Evolutionary conservation across 1,284 basidiomycete species (phyloP), one percentile per base, ranked within the genome.

Genomic region (Inonotus obliquus): DNA sequence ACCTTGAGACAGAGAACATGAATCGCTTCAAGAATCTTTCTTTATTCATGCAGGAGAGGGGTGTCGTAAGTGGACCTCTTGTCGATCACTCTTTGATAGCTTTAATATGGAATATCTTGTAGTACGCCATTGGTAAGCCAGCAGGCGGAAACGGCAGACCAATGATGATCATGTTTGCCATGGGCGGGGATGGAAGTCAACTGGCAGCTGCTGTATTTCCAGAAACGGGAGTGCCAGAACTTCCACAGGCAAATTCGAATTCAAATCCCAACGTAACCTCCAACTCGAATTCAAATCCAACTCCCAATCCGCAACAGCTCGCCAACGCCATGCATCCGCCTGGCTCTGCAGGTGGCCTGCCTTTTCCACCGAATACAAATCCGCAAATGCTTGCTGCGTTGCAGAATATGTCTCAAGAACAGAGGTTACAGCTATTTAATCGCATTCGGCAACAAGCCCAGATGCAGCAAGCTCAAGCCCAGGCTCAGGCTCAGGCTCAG

Each of bases 41-140:
- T 21, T 49, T 10, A 17, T 4, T 49, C 13, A 17, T 49, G n/a
- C 48, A 25, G 10, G 27, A 49, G 3, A 29, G 27, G 11, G 25
- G 25, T 49, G 23, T 25, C 23, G 48, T 58, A 9, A 9, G 25
- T 29, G 17, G 41, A 44, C 41, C 7, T 17, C n/a, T 7, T 44
- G n/a, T n/a, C 4, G 41, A 44, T 17, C 4, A 17, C 17, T 21
- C 7, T n/a, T 32, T 9, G 32, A n/a, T 44, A 1, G 17, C 57
- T 10, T 23, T 47, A 44, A 58, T 2, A 57, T 49, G 25, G 14
- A 7, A 3, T 14, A 37, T 17, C 41, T 47, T 47, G 10, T 63
- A 89, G 86, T 88, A 79, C 60, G 83, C 83, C 13, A 70, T 80
- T 11, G 76, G 80, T 4, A 75, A 78, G 17, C 89, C 87, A 84